Evolutionary conservation across 352 stramenopile species (phyloP).

Genomic region (Globisporangium uncinulatum): DNA sequence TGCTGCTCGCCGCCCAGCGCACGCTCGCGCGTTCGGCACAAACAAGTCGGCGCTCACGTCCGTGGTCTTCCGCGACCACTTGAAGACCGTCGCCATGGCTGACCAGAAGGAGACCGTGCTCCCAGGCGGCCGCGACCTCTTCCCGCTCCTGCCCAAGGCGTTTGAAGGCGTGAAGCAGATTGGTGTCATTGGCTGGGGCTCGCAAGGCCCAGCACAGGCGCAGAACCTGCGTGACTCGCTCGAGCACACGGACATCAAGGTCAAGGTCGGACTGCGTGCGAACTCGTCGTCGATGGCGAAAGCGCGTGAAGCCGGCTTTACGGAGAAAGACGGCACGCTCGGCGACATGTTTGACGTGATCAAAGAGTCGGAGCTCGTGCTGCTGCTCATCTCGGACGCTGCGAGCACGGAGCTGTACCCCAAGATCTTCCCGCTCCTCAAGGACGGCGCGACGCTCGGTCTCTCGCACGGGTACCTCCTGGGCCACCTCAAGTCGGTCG

Average conservation of each 20-base stretch:
- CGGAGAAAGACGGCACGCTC: conserved; percentile 89
- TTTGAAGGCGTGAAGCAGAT: conserved; percentile 97
- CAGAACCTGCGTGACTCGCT: conserved; percentile 97
- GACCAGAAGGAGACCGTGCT: conserved; percentile 73
- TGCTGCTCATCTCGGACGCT: conserved; percentile 96
- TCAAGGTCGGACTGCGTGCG: conserved; percentile 87
- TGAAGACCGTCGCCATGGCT: conserved; percentile 76
- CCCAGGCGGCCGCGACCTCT: conserved; percentile 89
- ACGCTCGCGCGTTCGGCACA: conserved; percentile 45
- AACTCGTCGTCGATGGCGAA: conserved; percentile 79
- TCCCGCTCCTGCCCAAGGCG: conserved; percentile 92
- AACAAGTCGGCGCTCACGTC: conserved; percentile 61
- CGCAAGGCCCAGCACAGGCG: conserved; percentile 95
- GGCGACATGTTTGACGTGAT: conserved; percentile 97
- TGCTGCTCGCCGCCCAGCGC: conserved; percentile 2
- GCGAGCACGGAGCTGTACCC: conserved; percentile 95
- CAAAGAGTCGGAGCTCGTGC: conserved; percentile 94
- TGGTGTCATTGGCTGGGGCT: conserved; percentile 97
- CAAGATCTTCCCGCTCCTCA: conserved; percentile 96
- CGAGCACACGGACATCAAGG: conserved; percentile 86
- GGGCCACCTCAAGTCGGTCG: conserved; percentile 94
- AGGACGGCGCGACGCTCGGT: conserved; percentile 93
- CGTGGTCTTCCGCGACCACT: conserved; percentile 62
- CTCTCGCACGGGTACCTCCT: conserved; percentile 97
- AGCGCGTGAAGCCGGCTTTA: conserved; percentile 90